Conservation (phyloP, 495 filamentous ascomycete species). For the Hamigera avellanea region DNA sequence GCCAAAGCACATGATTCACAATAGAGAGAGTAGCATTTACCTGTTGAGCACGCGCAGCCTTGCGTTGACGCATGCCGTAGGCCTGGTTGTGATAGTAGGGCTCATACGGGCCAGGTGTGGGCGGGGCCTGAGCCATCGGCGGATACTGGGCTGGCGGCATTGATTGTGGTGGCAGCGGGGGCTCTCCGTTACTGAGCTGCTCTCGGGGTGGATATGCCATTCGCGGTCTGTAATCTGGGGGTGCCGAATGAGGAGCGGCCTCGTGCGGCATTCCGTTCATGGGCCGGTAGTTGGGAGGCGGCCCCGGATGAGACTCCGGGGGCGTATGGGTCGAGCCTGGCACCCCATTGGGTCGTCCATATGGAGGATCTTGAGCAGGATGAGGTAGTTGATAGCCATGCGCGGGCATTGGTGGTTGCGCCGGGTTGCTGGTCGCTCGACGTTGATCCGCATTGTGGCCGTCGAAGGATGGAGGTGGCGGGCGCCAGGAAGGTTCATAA, state of each 20-base stretch:
- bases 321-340: slow-evolving; percentile 20
- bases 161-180: slow-evolving; percentile 14
- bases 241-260: slow-evolving; percentile 21
- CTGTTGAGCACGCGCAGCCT: slow-evolving; percentile 31
- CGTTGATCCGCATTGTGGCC: slow-evolving; percentile 20
- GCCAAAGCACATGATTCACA: no score
- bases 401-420: slow-evolving; percentile 17
- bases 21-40: slow-evolving; percentile 13
- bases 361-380: slow-evolving; percentile 24
- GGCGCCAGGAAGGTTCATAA: slow-evolving; percentile 26
- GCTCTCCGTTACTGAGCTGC: slow-evolving; percentile 14
- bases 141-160: slow-evolving; percentile 19
- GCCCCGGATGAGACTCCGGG: slow-evolving; percentile 8
- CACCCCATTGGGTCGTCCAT: slow-evolving; percentile 23
- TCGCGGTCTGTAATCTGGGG: slow-evolving; percentile 27
- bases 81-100: slow-evolving; percentile 21
- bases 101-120: slow-evolving; percentile 22
- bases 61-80: slow-evolving; percentile 27
- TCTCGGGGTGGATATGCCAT: slow-evolving; percentile 24
- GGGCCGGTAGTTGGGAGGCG: slow-evolving; percentile 18
- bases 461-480: slow-evolving; percentile 20
- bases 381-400: slow-evolving; percentile 31
- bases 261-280: slow-evolving; percentile 29
- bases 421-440: slow-evolving; percentile 17
- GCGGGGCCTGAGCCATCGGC: slow-evolving; percentile 11